Evolutionary conservation across 345 rosid genomes (phyloP), one percentile per base, ranked within the genome.

Genomic region (Eutrema yunnanense): DNA sequence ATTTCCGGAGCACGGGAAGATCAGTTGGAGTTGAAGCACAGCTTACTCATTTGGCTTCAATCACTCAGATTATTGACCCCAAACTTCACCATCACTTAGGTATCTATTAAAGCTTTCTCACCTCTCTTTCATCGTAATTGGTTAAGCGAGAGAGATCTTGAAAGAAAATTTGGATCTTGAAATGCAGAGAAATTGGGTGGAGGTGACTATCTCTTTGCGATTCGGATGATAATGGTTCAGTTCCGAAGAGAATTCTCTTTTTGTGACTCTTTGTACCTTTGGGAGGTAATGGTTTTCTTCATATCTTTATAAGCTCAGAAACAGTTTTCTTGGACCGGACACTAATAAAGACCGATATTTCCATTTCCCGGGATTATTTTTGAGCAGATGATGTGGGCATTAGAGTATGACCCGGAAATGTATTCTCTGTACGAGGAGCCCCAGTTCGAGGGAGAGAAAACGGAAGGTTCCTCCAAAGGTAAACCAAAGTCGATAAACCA

Each of bases 381-480:
- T 62, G 46, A 9, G 73, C 94, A 95, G 99, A 95, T 95, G 99
- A 95, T 95, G 99, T 95, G 99, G 98, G 98, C 98, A 51, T 83
- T 95, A 65, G 98, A 95, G 77, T 95, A 90, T 33, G 96, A 95
- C 55, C 99, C 99, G 1, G 96, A 87, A 60, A 71, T 87, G 84
- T 92, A 83, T 69, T 72, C 60, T 22, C n/a, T 85, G 14, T 95
- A 92, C 41, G 99, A 92, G 80, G 90, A 95, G 19, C 71, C 82
- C 33, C 83, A 83, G 2, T 60, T 81, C 11, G 81, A 73, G 55
- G 51, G 67, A 9, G 85, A 84, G 50, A 87, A 78, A 73, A 56
- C 82, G 0, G 90, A 84, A 61, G 90, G 84, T 34, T 81, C 79
- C 44, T 75, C 65, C 3, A 88, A 81, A 83, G 88, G 85, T 56